Evolutionary conservation across 83 land plant genomes (phyloP), one percentile per base, ranked within the genome.

Genomic region (Larix sibirica): DNA sequence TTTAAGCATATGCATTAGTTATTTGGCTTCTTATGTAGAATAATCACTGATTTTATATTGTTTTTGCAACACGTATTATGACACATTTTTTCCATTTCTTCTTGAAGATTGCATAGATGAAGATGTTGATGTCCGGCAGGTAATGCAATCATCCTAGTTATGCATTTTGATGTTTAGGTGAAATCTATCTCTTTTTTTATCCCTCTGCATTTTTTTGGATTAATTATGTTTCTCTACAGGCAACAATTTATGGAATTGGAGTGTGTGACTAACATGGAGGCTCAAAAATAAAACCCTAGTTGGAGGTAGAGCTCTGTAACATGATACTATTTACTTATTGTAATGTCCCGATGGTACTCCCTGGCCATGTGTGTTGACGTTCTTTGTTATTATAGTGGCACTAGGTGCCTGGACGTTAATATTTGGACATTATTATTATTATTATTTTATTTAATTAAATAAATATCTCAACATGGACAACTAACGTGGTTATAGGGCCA

Each of bases 211-310:
- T 10, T 21, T 18, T 36, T 74, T 73, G n/a, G 77, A 74, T 42
- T 23, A 44, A 74, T 8, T 44, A 14, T 74, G 23, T 13, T n/a
- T 13, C 7, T 71, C 44, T 67, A 56, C 90, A 89, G 91, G 87
- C 91, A 2, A 83, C 91, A 36, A 90, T 89, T 2, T 90, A 87
- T 84, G 90, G 91, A 44, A 85, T 90, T 88, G 90, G 90, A 81
- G 87, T 88, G 26, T 90, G 90, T 80, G 91, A 87, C 24, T 85
- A 90, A 70, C 85, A 84, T 81, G 91, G 90, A 73, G 91, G 90
- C 47, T 42, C 83, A 79, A 85, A 83, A 67, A 88, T 90, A 80
- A 86, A 81, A 42, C 90, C 91, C 47, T 90, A 31, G 83, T 90
- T 77, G 83, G 90, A 84, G 91, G 90, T 87, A 71, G 16, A 33